Evolutionary conservation across 345 rosid species (phyloP).

Genomic region (Aquilaria yunnanensis): DNA sequence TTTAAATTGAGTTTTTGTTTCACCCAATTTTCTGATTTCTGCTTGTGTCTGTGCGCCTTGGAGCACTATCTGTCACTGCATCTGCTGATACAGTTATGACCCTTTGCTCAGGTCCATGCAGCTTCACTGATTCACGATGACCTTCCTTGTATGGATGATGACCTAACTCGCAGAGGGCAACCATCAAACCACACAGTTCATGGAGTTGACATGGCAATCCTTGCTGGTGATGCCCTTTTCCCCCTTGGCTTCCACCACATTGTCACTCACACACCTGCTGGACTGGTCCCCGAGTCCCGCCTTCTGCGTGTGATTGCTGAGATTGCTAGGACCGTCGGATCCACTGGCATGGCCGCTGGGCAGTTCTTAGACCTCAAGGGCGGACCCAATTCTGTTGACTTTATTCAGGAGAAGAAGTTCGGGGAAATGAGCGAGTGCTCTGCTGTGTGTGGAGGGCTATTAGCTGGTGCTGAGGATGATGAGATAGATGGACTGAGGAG

Average conservation of each 20-base stretch:
- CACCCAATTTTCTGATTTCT: too few relatives aligned
- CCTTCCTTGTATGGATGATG: slow-evolving; percentile 96
- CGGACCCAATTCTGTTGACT: slow-evolving; percentile 46
- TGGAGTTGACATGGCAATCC: slow-evolving; percentile 83
- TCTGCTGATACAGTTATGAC: too few relatives aligned
- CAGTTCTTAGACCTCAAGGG: slow-evolving; percentile 92
- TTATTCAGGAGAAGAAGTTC: slow-evolving; percentile 78
- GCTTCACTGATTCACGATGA: slow-evolving; percentile 94
- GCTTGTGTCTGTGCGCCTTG: background rate
- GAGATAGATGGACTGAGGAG: slow-evolving; percentile 64
- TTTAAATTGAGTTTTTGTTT: too few relatives aligned
- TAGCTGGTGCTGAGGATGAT: slow-evolving; percentile 78
- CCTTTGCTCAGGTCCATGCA: slow-evolving; percentile 55
- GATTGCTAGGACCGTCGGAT: slow-evolving; percentile 91
- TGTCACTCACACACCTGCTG: slow-evolving; percentile 61
- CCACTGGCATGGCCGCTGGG: slow-evolving; percentile 96
- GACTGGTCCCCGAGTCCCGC: slow-evolving; percentile 58
- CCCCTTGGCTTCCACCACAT: slow-evolving; percentile 93
- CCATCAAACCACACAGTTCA: slow-evolving; percentile 80
- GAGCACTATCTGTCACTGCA: background rate
- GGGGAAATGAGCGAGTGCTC: slow-evolving; percentile 93
- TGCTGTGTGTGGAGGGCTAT: slow-evolving; percentile 84
- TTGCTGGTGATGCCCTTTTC: slow-evolving; percentile 95
- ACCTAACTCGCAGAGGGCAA: slow-evolving; percentile 70
- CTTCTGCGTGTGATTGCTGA: slow-evolving; percentile 73